These are phyloP conservation scores for Camellia japonica DNA, from an alignment of 148 eudicot species.

Conservation along the genomic window DNA sequence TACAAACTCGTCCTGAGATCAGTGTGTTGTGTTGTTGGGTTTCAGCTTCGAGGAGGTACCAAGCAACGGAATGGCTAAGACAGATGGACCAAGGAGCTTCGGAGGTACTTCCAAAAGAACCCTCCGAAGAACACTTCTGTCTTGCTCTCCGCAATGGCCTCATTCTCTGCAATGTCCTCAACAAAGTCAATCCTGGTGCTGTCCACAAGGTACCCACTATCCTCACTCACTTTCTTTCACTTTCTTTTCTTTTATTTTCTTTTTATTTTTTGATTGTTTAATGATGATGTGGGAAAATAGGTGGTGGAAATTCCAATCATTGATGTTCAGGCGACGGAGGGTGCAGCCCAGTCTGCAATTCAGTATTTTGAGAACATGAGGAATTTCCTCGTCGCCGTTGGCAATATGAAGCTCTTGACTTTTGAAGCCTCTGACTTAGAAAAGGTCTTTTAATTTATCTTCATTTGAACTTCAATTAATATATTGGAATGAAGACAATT, in stretches of 20 bases:
- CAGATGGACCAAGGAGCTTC: constrained; percentile 78
- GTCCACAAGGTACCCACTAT: constrained; percentile 56
- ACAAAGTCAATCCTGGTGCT: constrained; percentile 91
- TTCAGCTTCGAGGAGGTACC: constrained; percentile 69
- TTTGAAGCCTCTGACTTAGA: constrained; percentile 91
- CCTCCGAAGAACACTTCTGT: constrained; percentile 79
- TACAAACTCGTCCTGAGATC: too few relatives aligned
- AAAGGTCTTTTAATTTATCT: constrained; percentile 43
- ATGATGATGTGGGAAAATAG: constrained; percentile 23
- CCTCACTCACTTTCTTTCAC: background rate
- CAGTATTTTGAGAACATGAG: constrained; percentile 97
- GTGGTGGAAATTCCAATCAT: constrained; percentile 85
- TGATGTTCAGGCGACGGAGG: constrained; percentile 62
- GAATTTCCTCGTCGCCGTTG: constrained; percentile 88
- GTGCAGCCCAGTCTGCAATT: constrained; percentile 93
- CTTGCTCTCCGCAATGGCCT: constrained; percentile 89
- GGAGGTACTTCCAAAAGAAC: constrained; percentile 64
- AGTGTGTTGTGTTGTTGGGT: background rate
- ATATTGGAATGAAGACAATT: background rate
- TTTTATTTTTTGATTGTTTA: background rate
- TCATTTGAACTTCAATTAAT: too few relatives aligned
- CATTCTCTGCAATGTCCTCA: constrained; percentile 97
- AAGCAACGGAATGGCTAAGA: constrained; percentile 87
- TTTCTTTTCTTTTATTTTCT: too few relatives aligned
- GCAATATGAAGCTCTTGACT: constrained; percentile 79